Percentiles rank a stretch among this genome's conserved stretches.
Evolutionary conservation across 2,329 filamentous ascomycete genomes (phyloP).

Genomic region (Hypoxylon sp.): DNA sequence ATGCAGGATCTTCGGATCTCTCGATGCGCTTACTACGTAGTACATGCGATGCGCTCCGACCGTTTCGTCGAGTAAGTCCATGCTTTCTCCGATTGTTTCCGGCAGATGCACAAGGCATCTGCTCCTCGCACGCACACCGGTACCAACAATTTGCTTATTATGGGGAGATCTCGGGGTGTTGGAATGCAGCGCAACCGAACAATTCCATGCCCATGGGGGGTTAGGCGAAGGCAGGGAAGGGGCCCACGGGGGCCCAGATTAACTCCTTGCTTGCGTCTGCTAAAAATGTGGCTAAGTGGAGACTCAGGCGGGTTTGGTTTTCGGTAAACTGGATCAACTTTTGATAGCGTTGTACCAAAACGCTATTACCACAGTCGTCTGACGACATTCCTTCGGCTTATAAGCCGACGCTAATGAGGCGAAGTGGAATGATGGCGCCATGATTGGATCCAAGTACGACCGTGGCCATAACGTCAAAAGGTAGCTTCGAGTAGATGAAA

Average conservation of each 20-base stretch:
- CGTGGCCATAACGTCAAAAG: slow-evolving; percentile 15
- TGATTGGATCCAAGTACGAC: slow-evolving; percentile 20
- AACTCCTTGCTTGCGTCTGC: slow-evolving; percentile 2
- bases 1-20: slow-evolving; percentile 23
- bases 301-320: slow-evolving; percentile 15
- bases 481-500: slow-evolving; percentile 13
- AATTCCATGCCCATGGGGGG: slow-evolving; percentile 25
- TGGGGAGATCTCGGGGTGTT: slow-evolving; percentile 36
- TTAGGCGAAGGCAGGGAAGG: not conserved
- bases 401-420: not conserved
- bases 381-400: slow-evolving; percentile 14
- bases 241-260: slow-evolving; percentile 28
- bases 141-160: slow-evolving; percentile 23
- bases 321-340: slow-evolving; percentile 28
- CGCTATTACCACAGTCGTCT: slow-evolving; percentile 18
- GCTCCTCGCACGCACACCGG: slow-evolving; percentile 12
- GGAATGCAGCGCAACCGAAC: slow-evolving; percentile 34
- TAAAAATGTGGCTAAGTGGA: slow-evolving; percentile 11
- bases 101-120: slow-evolving; percentile 16
- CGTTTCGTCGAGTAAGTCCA: slow-evolving; percentile 5
- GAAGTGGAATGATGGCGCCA: not conserved
- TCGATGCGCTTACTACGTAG: slow-evolving; percentile 33
- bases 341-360: not conserved
- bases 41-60: slow-evolving; percentile 16
- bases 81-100: slow-evolving; percentile 36